Evolutionary conservation across 176 grass and related monocot genomes (phyloP), one percentile per base, ranked within the genome.

Genomic region (Carex parvula): DNA sequence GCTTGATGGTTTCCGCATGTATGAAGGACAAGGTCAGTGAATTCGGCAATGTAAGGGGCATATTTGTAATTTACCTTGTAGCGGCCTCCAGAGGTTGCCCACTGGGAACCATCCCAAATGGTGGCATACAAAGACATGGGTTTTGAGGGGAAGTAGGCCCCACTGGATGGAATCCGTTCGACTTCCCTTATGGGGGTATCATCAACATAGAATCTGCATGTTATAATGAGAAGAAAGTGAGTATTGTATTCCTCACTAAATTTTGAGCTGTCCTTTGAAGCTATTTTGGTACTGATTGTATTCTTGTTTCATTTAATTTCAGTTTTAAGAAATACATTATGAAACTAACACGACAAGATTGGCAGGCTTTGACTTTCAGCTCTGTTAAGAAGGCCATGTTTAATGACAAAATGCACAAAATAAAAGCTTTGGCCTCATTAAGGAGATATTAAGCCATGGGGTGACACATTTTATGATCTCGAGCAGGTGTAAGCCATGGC

Each of bases 51-150:
- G 81, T 90, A 97, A 63, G 92, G 94, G 53, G 90, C 94, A 83
- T 92, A 94, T 90, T 91, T 94, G 92, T 97, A 97, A 87, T 97
- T 89, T 76, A 97, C 92, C 92, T 92, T 97, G 87, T 97, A 97
- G 0, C 90, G 92, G 4, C 94, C 94, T 0, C 92, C 92, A 1
- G 92, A 97, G 50, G 94, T 97, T 69, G 94, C 94, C 94, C 94
- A 97, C 60, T 78, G 89, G 56, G 94, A 97, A 69, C 94, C 94
- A 78, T 97, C 94, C 94, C 92, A 97, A 87, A 97, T 97, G 85
- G 94, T 94, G 81, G 94, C 94, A 85, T 94, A 94, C 69, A 97
- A 87, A 0, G 90, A 94, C 94, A 94, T 97, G 77, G 94, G 87
- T 87, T 97, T 94, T 60, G 90, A 86, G 15, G 94, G 94, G 88